Conservation (phyloP, 78 protist species). For the Isochrysis galbana region DNA sequence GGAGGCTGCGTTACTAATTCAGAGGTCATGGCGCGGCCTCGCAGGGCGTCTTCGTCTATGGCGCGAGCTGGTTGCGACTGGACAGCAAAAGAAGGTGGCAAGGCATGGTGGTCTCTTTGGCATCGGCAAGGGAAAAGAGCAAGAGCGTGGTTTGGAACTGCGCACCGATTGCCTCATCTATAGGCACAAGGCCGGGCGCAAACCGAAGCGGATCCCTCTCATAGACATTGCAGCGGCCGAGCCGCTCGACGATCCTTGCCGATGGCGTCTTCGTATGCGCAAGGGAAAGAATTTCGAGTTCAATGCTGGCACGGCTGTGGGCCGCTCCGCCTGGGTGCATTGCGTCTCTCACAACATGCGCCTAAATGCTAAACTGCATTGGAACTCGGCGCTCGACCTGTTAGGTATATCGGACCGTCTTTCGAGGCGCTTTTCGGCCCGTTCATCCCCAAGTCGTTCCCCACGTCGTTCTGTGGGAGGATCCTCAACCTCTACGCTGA, state of each 20-base stretch:
- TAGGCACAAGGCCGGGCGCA: neutral
- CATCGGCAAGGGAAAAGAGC: neutral
- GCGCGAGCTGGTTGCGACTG: neutral
- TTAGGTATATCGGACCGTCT: too few species aligned
- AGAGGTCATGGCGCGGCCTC: neutral
- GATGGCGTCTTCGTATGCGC: neutral
- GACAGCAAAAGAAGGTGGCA: neutral
- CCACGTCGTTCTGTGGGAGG: too few species aligned
- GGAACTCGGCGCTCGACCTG: too few species aligned
- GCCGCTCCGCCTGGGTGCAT: neutral
- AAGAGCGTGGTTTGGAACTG: neutral
- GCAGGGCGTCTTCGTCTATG: neutral
- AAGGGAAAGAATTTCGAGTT: neutral
- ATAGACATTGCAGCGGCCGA: neutral
- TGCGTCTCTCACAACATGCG: neutral
- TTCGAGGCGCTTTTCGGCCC: too few species aligned
- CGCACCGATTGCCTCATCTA: neutral
- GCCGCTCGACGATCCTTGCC: neutral
- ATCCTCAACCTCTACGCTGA: too few species aligned
- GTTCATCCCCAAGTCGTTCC: too few species aligned
- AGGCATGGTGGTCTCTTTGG: neutral
- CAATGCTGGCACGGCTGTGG: neutral
- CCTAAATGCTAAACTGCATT: too few species aligned
- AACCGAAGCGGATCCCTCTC: neutral
- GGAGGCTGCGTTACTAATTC: neutral